Evolutionary conservation across 768 basidiomycete species (phyloP), one percentile per base, ranked within the genome.

Genomic region (Naganishia kalamii): DNA sequence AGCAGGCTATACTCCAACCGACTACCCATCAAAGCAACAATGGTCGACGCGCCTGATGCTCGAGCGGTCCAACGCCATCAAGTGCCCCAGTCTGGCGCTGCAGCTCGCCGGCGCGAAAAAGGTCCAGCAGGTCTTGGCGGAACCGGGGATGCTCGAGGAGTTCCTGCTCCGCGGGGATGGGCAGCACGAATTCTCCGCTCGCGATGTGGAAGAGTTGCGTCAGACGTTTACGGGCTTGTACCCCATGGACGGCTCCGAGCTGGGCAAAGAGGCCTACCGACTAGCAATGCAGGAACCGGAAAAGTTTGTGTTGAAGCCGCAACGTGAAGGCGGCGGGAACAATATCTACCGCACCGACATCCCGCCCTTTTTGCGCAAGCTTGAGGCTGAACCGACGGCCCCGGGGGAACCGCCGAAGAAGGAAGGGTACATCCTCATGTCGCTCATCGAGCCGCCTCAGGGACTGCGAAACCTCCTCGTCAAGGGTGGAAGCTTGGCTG

Each of bases 61-160:
- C 37, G 93, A 98, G 75, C 82, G 85, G 41, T 89, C 88, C 6
- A 81, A 78, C 59, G 92, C 94, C 0, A 92, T 92, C 81, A 94
- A 97, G 68, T 99, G 94, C 73, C 94, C 94, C 0, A 85, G 86
- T 0, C 85, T 97, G 69, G 86, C 88, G 5, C 82, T 98, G 15
- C 94, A 98, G 69, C 85, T 97, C n/a, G 92, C 93, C 0, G 94
- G 94, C 0, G 87, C 88, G 3, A 99, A 99, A 82, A 96, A 96
- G 74, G 85, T 99, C 0, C 94, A 98, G 77, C 86, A 97, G 72
- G 88, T 88, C 0, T 82, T 99, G 17, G 84, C 87, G 19, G 83
- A 85, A 29, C 84, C 85, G 0, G 86, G 86, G 0, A 79, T 89
- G 7, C 81, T 94, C 23, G 90, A 90, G 70, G 80, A 80, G 15